Percentiles rank a stretch among this genome's conserved stretches.
Conservation (phyloP, 768 basidiomycete genomes). For the Leccinum obscurum region DNA sequence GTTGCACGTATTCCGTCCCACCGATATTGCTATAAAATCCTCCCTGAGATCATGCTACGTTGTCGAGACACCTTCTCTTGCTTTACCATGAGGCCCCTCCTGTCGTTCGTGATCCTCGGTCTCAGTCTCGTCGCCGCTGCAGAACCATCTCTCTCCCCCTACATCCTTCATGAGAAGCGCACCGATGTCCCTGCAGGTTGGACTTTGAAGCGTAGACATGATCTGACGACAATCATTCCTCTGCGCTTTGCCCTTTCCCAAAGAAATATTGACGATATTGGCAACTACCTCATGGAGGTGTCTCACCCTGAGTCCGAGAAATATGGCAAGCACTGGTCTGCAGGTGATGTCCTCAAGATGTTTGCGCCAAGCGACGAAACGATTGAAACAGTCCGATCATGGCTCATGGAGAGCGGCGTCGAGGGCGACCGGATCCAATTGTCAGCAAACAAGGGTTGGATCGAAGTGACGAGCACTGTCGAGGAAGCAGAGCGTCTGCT, state of each 20-base stretch:
- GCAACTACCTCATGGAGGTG: conserved; percentile 32
- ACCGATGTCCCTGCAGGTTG: conserved; percentile 37
- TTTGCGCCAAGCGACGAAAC: conserved; percentile 32
- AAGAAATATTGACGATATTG: conserved; percentile 30
- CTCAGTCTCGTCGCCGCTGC: conserved; percentile 22
- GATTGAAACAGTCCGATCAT: conserved; percentile 26
- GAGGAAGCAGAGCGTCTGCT: conserved; percentile 36
- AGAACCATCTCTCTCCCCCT: conserved; percentile 18
- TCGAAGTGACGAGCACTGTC: conserved; percentile 30
- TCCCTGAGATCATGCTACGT: neutral
- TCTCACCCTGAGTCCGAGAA: conserved; percentile 34
- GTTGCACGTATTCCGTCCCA: conserved; percentile 8
- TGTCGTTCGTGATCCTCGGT: conserved; percentile 15
- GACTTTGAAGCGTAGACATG: conserved; percentile 38
- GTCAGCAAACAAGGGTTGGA: conserved; percentile 24
- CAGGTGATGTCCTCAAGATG: conserved; percentile 24
- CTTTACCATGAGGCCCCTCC: conserved; percentile 17
- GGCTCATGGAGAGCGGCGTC: conserved; percentile 32
- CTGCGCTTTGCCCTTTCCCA: conserved; percentile 36
- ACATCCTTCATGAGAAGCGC: conserved; percentile 42
- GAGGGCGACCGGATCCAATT: conserved; percentile 22
- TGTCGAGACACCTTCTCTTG: neutral
- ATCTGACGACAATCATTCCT: conserved; percentile 29
- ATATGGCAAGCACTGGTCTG: conserved; percentile 36
- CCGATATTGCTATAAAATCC: conserved; percentile 12